Conservation (phyloP, 768 basidiomycete species). For the Strobilomyces dryophilus region DNA sequence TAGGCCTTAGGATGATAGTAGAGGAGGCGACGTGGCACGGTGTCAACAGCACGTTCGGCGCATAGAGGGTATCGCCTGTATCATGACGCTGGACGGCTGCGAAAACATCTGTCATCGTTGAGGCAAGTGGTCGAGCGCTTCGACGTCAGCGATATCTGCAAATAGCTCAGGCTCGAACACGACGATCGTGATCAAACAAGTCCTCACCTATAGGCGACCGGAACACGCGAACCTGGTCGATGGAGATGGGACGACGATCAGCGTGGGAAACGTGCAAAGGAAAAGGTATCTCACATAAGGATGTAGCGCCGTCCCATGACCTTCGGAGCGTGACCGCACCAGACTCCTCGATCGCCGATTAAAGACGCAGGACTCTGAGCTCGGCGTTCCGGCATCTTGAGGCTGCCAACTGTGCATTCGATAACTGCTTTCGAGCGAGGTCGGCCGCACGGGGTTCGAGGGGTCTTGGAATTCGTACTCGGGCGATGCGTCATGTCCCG, state of each 20-base stretch:
- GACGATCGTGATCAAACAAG: not conserved
- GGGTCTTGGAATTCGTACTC: conserved; percentile 38
- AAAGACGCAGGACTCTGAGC: conserved; percentile 24
- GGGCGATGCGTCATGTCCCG: conserved; percentile 32
- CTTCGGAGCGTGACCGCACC: conserved; percentile 30
- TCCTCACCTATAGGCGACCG: conserved; percentile 31
- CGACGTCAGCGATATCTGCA: conserved; percentile 28
- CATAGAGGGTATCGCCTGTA: conserved; percentile 4
- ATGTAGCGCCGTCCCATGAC: conserved; percentile 20
- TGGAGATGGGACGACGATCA: conserved; percentile 5
- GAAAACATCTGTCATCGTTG: conserved; percentile 15
- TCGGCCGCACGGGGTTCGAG: conserved; percentile 4
- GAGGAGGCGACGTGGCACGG: not conserved
- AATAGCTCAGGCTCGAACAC: conserved; percentile 2
- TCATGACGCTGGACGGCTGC: not conserved
- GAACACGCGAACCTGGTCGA: conserved; percentile 25
- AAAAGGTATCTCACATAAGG: conserved; percentile 26
- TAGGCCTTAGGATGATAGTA: not conserved
- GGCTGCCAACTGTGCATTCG: conserved; percentile 24
- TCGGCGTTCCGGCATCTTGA: conserved; percentile 9
- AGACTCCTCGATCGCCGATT: conserved; percentile 25
- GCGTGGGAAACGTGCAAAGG: not conserved
- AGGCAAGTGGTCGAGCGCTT: conserved; percentile 19
- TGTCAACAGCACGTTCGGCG: not conserved
- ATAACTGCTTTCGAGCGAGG: conserved; percentile 22